These are phyloP conservation scores for Xylaria telfairii DNA, from an alignment of 495 filamentous ascomycete species.

Conservation along the genomic window DNA sequence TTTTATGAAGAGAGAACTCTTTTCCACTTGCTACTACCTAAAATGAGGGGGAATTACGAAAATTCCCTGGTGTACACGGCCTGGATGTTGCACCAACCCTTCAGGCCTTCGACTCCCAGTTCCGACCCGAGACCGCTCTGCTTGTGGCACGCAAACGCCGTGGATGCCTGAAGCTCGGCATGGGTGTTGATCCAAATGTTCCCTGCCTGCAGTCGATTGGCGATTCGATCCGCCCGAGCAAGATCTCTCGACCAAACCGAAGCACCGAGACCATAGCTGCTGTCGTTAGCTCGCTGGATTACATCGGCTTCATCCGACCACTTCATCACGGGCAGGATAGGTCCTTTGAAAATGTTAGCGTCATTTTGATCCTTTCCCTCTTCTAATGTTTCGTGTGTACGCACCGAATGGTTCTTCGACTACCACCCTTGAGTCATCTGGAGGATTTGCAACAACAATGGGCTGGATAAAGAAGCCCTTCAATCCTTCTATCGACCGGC, in stretches of 20 bases:
- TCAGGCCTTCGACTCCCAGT: conserved; percentile 54
- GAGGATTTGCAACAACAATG: conserved; percentile 65
- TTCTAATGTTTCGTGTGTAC: not conserved
- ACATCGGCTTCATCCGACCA: conserved; percentile 64
- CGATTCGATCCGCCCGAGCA: conserved; percentile 53
- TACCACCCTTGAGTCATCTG: conserved; percentile 56
- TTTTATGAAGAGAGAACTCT: not conserved
- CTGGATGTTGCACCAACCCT: conserved; percentile 58
- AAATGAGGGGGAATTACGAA: not conserved
- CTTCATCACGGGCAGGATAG: conserved; percentile 60
- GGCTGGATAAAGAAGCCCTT: conserved; percentile 60
- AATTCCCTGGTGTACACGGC: conserved; percentile 23
- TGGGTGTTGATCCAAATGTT: conserved; percentile 61
- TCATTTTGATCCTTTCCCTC: not conserved
- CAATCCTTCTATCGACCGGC: conserved; percentile 37
- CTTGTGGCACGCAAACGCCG: conserved; percentile 62
- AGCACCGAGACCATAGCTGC: conserved; percentile 59
- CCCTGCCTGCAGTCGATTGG: conserved; percentile 56
- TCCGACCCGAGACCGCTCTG: conserved; percentile 62
- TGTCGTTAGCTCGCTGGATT: conserved; percentile 57
- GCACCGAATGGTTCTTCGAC: conserved; percentile 53
- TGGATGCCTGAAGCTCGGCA: conserved; percentile 40
- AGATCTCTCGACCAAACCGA: conserved; percentile 60
- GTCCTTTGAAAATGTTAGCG: conserved; percentile 37
- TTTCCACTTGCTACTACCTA: not conserved